Percentiles rank a stretch among this genome's conserved stretches.
phyloP scores from a whole-genome alignment of 495 filamentous ascomycete species.

The Letharia columbiana region DNA sequence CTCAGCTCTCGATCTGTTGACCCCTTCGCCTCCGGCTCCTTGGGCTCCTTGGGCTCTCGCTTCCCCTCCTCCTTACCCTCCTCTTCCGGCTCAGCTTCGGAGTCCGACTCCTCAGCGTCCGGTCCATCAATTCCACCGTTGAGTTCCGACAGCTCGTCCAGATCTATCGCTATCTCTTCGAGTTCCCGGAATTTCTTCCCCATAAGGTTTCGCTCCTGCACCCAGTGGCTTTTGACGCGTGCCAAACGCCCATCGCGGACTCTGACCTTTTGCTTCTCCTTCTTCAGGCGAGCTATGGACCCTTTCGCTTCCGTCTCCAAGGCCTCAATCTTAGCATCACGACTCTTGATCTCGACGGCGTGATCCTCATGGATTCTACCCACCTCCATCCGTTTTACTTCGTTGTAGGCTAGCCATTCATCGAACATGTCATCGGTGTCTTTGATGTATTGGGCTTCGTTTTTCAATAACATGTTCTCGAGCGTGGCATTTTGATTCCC shows the following conservation, averaged over 20 bases:
- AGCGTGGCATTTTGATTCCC: not conserved
- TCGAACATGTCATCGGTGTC: slow-evolving; percentile 2
- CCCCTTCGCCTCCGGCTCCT: not conserved
- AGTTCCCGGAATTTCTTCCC: not conserved
- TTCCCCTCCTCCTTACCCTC: not conserved
- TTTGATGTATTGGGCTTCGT: not conserved
- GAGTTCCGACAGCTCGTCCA: not conserved
- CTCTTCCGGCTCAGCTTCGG: not conserved
- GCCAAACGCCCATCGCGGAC: not conserved
- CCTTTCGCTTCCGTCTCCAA: not conserved
- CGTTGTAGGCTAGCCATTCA: slow-evolving; percentile 1
- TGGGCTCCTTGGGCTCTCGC: not conserved
- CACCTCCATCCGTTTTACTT: not conserved
- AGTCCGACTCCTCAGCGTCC: not conserved
- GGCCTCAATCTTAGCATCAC: not conserved
- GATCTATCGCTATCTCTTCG: not conserved
- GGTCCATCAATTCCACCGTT: not conserved
- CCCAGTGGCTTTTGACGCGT: not conserved
- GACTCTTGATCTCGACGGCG: not conserved
- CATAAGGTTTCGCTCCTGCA: not conserved
- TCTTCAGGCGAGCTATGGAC: not conserved
- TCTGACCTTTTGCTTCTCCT: not conserved
- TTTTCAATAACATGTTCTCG: not conserved
- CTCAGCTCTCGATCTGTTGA: not conserved
- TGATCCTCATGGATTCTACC: not conserved